phyloP scores from a whole-genome alignment of 2,329 filamentous ascomycete genomes.

The Venturia nashicola region DNA sequence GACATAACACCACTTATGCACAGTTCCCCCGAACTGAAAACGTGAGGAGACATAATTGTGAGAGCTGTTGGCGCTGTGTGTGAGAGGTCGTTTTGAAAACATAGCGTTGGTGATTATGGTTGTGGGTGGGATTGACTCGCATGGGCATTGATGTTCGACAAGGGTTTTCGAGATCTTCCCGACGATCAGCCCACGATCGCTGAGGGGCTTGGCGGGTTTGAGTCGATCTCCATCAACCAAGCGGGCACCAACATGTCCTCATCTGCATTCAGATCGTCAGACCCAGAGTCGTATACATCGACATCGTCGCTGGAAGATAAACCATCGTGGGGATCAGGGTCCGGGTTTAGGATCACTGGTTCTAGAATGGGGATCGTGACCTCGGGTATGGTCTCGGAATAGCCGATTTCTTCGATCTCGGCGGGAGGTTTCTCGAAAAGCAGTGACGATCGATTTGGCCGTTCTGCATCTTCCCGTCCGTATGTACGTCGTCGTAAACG shows the following conservation, averaged over 20 bases:
- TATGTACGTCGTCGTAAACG: constrained; percentile 30
- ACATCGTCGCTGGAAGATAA: not conserved
- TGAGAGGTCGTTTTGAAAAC: not conserved
- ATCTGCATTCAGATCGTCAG: not conserved
- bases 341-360: not conserved
- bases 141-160: not conserved
- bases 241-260: constrained; percentile 6
- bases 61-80: not conserved
- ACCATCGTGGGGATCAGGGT: not conserved
- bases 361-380: not conserved
- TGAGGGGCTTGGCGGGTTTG: constrained; percentile 2
- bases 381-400: not conserved
- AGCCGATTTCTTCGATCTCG: constrained; percentile 9
- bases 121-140: not conserved
- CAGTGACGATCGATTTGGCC: constrained; percentile 19
- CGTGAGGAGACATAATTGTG: not conserved
- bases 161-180: not conserved
- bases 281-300: not conserved
- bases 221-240: constrained; percentile 8
- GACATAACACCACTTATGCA: not conserved
- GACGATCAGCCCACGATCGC: not conserved
- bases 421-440: constrained; percentile 26
- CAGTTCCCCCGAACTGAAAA: not conserved
- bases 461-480: constrained; percentile 21
- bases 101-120: not conserved